Base-by-base conservation (phyloP, 495 filamentous ascomycete species). In the Penicillium macrosclerotiorum region DNA sequence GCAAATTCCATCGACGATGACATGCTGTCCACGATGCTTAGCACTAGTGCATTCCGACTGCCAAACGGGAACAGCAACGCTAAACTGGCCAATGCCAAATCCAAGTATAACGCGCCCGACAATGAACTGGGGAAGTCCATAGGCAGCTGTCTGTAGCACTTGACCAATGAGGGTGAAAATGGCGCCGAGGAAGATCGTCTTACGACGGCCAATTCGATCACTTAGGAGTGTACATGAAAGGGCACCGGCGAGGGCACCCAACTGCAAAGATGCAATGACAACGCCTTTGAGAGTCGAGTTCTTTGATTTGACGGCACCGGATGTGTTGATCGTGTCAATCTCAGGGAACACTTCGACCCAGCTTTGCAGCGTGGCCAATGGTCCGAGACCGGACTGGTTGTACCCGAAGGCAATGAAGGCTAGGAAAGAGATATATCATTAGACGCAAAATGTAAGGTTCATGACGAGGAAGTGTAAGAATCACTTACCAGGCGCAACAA, bases 181-280 rank as follows among this genome's bases (percentile, higher is more conserved):
- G 3, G 70, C 62, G 17, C 76, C 79, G 2, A 80, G 30, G 27
- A 74, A 75, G 42, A 83, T 77, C 3, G 74, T 74, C 60, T 69
- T 76, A 22, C 79, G 77, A 23, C 78, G 71, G 14, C 79, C 79
- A 18, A 76, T 42, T 17, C 67, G 64, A 33, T 84, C 80, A 20
- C 73, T 63, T 1, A 72, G 30, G 12, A 53, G 42, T 18, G 65
- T 62, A 36, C 63, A 67, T 6, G 65, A 57, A 5, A 74, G 58
- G 8, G 72, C 63, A 8, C 73, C 73, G 13, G 70, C 23, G 1
- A 74, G 64, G 18, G 67, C 71, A 8, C 73, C 73, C 13, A 77
- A 41, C 44, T 71, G 63, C 42, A 71, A 71, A 12, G 69, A 61
- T 0, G 65, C 68, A 23, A 69, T 65, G 2, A 75, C 67, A 20